Evolutionary conservation across 805 yeast species (phyloP).

Genomic region (Priceomyces haplophilus): DNA sequence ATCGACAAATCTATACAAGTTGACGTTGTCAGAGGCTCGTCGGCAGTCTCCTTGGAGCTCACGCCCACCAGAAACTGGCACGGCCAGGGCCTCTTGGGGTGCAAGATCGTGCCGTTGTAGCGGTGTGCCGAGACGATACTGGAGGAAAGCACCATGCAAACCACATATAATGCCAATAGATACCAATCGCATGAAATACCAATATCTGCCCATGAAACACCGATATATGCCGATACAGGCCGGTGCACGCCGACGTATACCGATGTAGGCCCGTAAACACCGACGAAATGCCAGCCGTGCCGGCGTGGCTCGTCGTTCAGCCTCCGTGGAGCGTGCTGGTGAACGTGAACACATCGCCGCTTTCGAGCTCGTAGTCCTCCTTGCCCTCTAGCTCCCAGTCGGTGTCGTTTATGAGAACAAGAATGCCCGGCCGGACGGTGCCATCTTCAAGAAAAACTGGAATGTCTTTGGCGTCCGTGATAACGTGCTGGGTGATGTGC

Average conservation of each 20-base stretch:
- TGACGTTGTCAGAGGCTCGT: conserved; percentile 28
- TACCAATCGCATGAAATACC: too few species aligned
- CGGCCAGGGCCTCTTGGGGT: conserved; percentile 70
- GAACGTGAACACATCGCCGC: conserved; percentile 76
- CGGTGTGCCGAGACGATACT: background rate
- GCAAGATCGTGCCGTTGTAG: conserved; percentile 49
- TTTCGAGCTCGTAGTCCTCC: conserved; percentile 72
- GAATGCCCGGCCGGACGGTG: conserved; percentile 84
- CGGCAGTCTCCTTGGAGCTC: conserved; percentile 18
- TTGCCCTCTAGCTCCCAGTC: conserved; percentile 97
- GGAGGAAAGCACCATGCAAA: background rate
- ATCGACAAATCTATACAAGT: conserved; percentile 27
- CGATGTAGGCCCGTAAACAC: too few species aligned
- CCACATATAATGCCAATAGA: too few species aligned
- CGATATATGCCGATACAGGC: too few species aligned
- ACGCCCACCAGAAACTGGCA: conserved; percentile 56
- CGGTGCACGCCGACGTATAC: too few species aligned
- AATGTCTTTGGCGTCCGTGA: conserved; percentile 58
- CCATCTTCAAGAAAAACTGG: conserved; percentile 81
- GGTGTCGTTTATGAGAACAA: conserved; percentile 87
- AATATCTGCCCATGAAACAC: too few species aligned
- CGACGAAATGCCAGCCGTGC: too few species aligned
- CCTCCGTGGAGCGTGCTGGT: conserved; percentile 97
- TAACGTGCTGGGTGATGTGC: conserved; percentile 51
- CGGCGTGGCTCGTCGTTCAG: conserved; percentile 31